Base-by-base conservation (phyloP, 306 rosid genomes). In the Cicer cuneatum region DNA sequence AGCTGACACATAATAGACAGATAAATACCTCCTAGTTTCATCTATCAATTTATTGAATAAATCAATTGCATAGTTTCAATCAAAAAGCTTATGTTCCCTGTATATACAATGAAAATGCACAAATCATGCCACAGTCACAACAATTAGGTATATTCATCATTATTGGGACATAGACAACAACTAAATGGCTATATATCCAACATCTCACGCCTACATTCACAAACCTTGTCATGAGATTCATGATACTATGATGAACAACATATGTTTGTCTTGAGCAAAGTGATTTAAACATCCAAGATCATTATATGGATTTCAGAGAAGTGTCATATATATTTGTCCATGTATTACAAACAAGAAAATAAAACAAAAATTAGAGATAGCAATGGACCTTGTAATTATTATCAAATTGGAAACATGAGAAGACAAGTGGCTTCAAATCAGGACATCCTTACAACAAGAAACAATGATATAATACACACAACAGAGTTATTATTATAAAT, bases 201-300 rank as follows among this genome's bases (percentile, higher is more conserved):
- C 93, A 92, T 86, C 81, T 81, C 91, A 86, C 87, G 41, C 85
- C 82, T 63, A 47, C 78, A 39, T 79, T 71, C 78, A 68, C 83
- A 62, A 61, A 51, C 63, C 64, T 19, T 86, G 88, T 75, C 84
- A 80, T 75, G 82, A 39, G 75, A 45, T 84, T 78, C 69, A 53
- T 81, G 78, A 73, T 78, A 73, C 81, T 74, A 83, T 86, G 82
- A 83, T 82, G 78, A 88, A 75, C 88, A 88, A 82, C 68, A 78
- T 84, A 74, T 85, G 86, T 85, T 85, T 90, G 87, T 85, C 89
- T 82, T 78, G 83, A 79, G 90, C 84, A 78, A 58, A 75, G 59
- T 73, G 78, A 73, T 75, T 70, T 75, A 69, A 79, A 71, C 78
- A 68, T 63, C 77, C 73, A 82, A 76, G 78, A 84, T 83, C 64